phyloP scores from a whole-genome alignment of 2,329 filamentous ascomycete genomes.

The Fusarium circinatum region DNA sequence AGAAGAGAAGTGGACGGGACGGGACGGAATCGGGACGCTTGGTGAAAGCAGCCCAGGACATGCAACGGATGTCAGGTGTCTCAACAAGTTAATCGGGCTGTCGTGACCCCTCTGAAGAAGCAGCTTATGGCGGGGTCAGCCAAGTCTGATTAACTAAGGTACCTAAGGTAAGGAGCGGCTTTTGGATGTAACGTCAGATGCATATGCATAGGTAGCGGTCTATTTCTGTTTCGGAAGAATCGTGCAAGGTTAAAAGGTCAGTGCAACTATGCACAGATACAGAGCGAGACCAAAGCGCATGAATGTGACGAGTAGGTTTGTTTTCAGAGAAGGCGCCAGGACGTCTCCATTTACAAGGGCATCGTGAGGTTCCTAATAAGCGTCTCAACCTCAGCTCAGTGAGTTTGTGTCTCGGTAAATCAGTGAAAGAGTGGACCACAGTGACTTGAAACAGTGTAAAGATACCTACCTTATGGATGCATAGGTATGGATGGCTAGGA shows the following conservation, averaged over 20 bases:
- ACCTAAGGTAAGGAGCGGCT: neutral
- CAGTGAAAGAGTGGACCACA: neutral
- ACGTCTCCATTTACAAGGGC: neutral
- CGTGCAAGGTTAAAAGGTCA: neutral
- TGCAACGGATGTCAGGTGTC: conserved; percentile 5
- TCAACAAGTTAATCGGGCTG: neutral
- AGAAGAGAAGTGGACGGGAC: neutral
- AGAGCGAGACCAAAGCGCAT: neutral
- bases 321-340: neutral
- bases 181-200: conserved; percentile 8
- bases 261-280: neutral
- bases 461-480: too few species aligned
- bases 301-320: neutral
- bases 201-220: neutral
- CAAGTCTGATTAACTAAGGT: neutral
- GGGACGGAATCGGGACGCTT: neutral
- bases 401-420: neutral
- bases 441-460: too few species aligned
- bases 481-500: neutral
- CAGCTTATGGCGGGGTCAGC: conserved; percentile 20
- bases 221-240: neutral
- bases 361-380: conserved; percentile 14
- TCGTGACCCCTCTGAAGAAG: neutral
- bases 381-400: conserved; percentile 8
- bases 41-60: neutral